These are phyloP conservation scores for Pyricularia pennisetigena DNA, from an alignment of 2,329 filamentous ascomycete genomes.

Conservation along the genomic window DNA sequence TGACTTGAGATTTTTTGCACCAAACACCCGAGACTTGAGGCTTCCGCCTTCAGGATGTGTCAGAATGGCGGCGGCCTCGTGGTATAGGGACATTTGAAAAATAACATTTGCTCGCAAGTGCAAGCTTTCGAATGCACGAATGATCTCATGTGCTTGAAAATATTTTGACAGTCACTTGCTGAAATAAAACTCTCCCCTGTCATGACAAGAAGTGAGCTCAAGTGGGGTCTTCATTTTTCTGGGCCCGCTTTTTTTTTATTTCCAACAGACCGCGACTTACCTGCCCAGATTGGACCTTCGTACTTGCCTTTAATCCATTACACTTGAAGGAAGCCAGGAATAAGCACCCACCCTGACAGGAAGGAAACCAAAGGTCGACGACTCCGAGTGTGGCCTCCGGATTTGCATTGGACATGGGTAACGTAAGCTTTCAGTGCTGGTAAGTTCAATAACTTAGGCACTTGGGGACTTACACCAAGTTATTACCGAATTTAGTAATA, in stretches of 20 bases:
- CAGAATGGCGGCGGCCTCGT: slow-evolving; percentile 75
- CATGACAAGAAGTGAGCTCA: background rate
- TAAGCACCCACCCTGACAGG: no score
- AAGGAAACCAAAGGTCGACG: no score
- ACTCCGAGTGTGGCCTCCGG: no score
- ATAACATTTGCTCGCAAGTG: background rate
- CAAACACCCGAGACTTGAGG: slow-evolving; percentile 77
- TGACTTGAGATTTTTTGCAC: slow-evolving; percentile 63
- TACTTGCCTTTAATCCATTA: no score
- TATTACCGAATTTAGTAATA: no score
- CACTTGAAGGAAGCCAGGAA: no score
- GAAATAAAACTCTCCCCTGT: background rate
- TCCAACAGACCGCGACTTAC: background rate
- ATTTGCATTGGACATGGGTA: no score
- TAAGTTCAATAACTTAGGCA: no score
- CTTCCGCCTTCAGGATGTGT: slow-evolving; percentile 61
- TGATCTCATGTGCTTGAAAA: no score
- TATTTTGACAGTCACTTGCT: background rate
- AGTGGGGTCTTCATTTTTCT: background rate
- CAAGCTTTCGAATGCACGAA: background rate
- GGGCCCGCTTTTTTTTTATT: background rate
- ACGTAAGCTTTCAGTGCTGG: no score
- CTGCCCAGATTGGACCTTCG: no score
- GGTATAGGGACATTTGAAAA: slow-evolving; percentile 79
- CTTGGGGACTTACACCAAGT: no score